A percentile compares a stretch with the other conserved stretches of the same genome.
Evolutionary conservation across 169 alveolate genomes (phyloP).

Genomic region (Cryptosporidium sp.): DNA sequence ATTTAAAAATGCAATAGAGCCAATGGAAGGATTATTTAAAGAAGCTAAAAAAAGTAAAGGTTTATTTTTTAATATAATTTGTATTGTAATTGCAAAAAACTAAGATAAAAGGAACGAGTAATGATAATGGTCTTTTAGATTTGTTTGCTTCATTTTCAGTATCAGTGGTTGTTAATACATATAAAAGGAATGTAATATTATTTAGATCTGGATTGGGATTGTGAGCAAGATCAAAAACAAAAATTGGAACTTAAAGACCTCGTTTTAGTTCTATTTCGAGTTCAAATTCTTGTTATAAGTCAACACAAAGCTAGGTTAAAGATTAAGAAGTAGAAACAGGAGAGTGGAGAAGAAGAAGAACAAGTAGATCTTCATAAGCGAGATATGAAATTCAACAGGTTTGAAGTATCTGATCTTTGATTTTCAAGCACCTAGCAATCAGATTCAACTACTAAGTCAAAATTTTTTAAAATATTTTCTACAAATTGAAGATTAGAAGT

Average conservation of each 20-base stretch:
- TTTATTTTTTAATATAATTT: not conserved
- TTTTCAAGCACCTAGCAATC: not conserved
- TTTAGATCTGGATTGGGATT: not conserved
- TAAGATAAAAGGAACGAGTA: not conserved
- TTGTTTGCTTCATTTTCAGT: no score
- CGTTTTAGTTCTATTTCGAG: no score
- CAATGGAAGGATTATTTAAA: conserved; percentile 2
- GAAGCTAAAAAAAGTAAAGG: not conserved
- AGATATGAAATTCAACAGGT: not conserved
- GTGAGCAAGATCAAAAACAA: not conserved
- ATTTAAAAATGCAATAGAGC: not conserved
- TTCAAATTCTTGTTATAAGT: no score
- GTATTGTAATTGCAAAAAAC: not conserved
- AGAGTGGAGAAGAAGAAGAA: no score
- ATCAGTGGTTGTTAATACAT: no score
- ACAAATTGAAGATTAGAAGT: not conserved
- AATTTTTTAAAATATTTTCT: not conserved
- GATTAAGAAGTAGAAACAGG: not conserved
- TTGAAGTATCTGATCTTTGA: not conserved
- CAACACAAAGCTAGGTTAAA: no score
- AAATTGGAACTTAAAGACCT: no score
- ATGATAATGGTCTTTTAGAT: no score
- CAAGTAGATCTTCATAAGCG: not conserved
- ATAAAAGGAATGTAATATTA: no score
- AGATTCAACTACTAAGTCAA: not conserved